Percentiles rank a stretch among this genome's conserved stretches.
Conservation (phyloP, 148 eudicot genomes). For the Arbutus unedo region DNA sequence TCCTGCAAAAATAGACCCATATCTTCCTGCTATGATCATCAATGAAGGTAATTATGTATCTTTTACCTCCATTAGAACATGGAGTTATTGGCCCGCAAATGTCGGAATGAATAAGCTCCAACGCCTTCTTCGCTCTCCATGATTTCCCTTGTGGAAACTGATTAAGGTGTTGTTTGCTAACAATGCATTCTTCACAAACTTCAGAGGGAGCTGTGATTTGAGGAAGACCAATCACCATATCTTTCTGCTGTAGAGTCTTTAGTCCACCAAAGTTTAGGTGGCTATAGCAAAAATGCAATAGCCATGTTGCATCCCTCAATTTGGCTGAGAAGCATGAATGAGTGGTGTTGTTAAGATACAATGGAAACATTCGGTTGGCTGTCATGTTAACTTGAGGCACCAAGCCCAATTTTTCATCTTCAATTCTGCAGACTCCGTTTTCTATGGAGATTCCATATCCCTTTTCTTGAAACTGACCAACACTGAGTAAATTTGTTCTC, state of each 20-base stretch:
- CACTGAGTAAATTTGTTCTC: too few relatives aligned
- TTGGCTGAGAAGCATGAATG: slow-evolving; percentile 12
- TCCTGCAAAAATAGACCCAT: too few relatives aligned
- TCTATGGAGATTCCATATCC: too few relatives aligned
- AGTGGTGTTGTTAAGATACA: not conserved
- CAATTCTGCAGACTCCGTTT: too few relatives aligned
- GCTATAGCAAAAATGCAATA: too few relatives aligned
- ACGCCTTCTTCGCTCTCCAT: slow-evolving; percentile 8
- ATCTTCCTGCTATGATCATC: not conserved
- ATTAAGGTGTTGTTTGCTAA: slow-evolving; percentile 21
- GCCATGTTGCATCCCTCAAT: not conserved
- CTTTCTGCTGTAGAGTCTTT: too few relatives aligned
- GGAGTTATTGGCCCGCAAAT: not conserved
- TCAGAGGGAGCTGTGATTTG: slow-evolving; percentile 14
- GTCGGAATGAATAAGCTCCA: slow-evolving; percentile 13
- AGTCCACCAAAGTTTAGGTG: too few relatives aligned
- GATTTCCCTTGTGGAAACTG: slow-evolving; percentile 15
- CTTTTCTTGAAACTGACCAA: too few relatives aligned
- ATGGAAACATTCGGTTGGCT: slow-evolving; percentile 15
- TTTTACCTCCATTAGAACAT: not conserved
- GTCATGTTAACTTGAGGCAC: slow-evolving; percentile 4
- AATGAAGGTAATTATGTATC: not conserved
- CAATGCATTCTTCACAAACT: slow-evolving; percentile 16
- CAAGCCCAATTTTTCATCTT: slow-evolving; percentile 1
- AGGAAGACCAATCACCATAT: slow-evolving; percentile 11